These are phyloP conservation scores for Polychaeton citri DNA, from an alignment of 2,329 filamentous ascomycete species.

Conservation along the genomic window DNA sequence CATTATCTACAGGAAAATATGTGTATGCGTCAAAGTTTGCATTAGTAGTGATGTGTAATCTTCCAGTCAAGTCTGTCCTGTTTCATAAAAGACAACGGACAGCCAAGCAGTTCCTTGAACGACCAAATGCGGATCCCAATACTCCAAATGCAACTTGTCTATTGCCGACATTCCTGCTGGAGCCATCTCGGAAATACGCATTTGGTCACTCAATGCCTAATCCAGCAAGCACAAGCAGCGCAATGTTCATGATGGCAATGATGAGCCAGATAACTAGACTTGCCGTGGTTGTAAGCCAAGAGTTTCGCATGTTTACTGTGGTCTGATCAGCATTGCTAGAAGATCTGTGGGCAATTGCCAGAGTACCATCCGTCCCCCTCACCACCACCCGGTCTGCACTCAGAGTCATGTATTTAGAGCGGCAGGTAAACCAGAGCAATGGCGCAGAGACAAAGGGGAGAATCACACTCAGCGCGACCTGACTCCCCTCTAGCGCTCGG, in stretches of 20 bases:
- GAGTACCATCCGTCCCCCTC: constrained; percentile 1
- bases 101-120: too few relatives aligned
- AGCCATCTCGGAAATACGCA: too few relatives aligned
- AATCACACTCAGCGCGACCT: constrained; percentile 67
- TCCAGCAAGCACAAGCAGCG: constrained; percentile 52
- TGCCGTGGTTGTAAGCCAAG: constrained; percentile 48
- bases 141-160: too few relatives aligned
- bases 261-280: constrained; percentile 56
- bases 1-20: too few relatives aligned
- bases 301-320: constrained; percentile 53
- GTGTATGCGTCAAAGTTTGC: too few relatives aligned
- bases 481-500: constrained; percentile 58
- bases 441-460: constrained; percentile 74
- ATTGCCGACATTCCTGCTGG: too few relatives aligned
- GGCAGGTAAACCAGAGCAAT: constrained; percentile 72
- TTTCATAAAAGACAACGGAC: too few relatives aligned
- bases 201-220: constrained; percentile 32
- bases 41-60: too few relatives aligned
- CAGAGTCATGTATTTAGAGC: constrained; percentile 68
- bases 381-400: constrained; percentile 4
- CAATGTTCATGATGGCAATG: constrained; percentile 68
- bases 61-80: too few relatives aligned
- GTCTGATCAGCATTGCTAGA: constrained; percentile 2
- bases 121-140: too few relatives aligned
- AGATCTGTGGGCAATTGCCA: not conserved